Evolutionary conservation across 352 stramenopile species (phyloP).

Genomic region (Pythium diclinum): DNA sequence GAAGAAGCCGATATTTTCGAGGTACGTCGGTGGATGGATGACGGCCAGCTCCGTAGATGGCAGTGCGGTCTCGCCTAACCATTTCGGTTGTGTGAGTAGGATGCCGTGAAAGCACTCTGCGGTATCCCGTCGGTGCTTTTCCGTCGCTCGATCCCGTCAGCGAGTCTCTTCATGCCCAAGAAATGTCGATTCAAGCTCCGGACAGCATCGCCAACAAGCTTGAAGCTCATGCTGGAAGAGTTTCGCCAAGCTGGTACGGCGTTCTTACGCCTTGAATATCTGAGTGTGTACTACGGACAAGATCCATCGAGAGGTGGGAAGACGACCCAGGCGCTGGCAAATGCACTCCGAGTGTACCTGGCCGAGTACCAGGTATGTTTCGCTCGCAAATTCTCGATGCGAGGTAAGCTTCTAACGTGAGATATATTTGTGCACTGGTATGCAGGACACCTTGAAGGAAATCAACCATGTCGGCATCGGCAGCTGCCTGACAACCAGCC

Average conservation of each 20-base stretch:
- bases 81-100: slow-evolving; percentile 25
- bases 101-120: slow-evolving; percentile 51
- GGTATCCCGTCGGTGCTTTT: slow-evolving; percentile 67
- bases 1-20: slow-evolving; percentile 57
- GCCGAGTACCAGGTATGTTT: slow-evolving; percentile 45
- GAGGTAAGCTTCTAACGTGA: not conserved
- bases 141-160: slow-evolving; percentile 35
- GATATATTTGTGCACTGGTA: not conserved
- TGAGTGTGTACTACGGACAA: slow-evolving; percentile 63
- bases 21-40: slow-evolving; percentile 27
- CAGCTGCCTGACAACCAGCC: not conserved
- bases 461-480: not conserved
- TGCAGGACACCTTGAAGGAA: not conserved
- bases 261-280: slow-evolving; percentile 57
- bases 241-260: slow-evolving; percentile 53
- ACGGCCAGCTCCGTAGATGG: not conserved
- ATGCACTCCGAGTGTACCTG: slow-evolving; percentile 51
- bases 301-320: slow-evolving; percentile 59
- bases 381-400: not conserved
- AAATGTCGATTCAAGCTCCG: slow-evolving; percentile 41
- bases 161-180: slow-evolving; percentile 44
- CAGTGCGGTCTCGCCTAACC: not conserved
- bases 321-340: slow-evolving; percentile 54
- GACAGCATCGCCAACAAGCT: slow-evolving; percentile 36
- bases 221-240: slow-evolving; percentile 50